Conservation (phyloP, 2,329 filamentous ascomycete genomes). For the Onygenales sp. region DNA sequence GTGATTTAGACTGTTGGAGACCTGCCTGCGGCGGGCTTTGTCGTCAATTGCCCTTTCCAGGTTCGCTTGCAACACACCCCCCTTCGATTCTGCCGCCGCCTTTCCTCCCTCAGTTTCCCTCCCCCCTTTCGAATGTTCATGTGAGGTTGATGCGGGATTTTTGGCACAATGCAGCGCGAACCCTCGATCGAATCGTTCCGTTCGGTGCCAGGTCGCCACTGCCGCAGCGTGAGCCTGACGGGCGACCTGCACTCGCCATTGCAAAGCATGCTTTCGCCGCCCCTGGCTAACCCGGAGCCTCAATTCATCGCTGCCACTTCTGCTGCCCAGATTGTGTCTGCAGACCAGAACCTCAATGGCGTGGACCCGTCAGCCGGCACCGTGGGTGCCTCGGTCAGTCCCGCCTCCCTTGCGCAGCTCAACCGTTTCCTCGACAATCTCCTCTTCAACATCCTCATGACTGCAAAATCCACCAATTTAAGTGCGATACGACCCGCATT, state of each 20-base stretch:
- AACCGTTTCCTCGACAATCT: constrained; percentile 93
- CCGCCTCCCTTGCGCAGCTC: constrained; percentile 63
- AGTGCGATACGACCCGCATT: constrained; percentile 70
- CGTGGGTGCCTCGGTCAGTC: constrained; percentile 63
- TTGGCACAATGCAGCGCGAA: constrained; percentile 3
- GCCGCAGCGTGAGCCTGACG: constrained; percentile 30
- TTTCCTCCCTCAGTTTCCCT: not conserved
- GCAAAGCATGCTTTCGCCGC: constrained; percentile 50
- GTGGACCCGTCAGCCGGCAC: constrained; percentile 60
- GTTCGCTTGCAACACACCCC: constrained; percentile 1
- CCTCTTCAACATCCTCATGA: constrained; percentile 78
- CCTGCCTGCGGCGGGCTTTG: not conserved
- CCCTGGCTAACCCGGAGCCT: constrained; percentile 64
- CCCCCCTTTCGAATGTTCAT: not conserved
- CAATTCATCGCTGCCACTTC: constrained; percentile 82
- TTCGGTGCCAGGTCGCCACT: constrained; percentile 7
- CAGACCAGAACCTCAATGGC: constrained; percentile 69
- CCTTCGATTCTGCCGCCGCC: not conserved
- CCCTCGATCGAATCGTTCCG: not conserved
- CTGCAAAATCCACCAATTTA: constrained; percentile 69
- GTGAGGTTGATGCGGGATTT: constrained; percentile 1
- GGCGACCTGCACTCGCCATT: constrained; percentile 25
- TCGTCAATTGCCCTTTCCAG: not conserved
- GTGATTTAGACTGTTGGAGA: constrained; percentile 1
- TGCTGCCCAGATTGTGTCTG: constrained; percentile 84